Percentiles rank a stretch among this genome's conserved stretches.
Conservation (phyloP, 2,329 filamentous ascomycete species). For the Blumeria hordei region DNA sequence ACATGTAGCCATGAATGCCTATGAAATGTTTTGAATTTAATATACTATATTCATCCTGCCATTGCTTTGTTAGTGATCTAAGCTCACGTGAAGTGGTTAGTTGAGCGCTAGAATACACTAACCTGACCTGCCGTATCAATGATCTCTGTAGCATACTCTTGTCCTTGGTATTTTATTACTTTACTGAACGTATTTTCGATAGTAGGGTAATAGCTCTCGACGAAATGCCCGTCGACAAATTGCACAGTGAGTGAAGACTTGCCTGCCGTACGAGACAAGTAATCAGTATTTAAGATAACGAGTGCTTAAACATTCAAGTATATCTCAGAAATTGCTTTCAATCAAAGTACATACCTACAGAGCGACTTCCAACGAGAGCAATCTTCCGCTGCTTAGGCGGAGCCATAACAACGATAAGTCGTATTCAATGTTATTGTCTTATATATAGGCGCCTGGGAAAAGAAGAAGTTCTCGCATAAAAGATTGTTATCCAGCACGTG, state of each 20-base stretch:
- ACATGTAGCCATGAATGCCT: slow-evolving; percentile 94
- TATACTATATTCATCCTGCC: slow-evolving; percentile 89
- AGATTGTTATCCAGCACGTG: too few relatives aligned
- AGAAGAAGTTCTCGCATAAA: too few relatives aligned
- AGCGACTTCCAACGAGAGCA: slow-evolving; percentile 83
- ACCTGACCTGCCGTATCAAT: slow-evolving; percentile 94
- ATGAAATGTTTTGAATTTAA: slow-evolving; percentile 98
- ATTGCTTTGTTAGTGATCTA: slow-evolving; percentile 2
- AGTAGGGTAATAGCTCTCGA: slow-evolving; percentile 96
- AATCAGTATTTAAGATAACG: not conserved
- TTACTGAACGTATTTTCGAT: slow-evolving; percentile 99
- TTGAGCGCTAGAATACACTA: slow-evolving; percentile 7
- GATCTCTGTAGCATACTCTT: slow-evolving; percentile 89
- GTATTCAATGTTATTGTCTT: too few relatives aligned
- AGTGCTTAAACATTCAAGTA: not conserved
- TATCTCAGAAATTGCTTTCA: too few relatives aligned
- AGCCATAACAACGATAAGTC: slow-evolving; percentile 6
- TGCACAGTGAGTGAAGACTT: slow-evolving; percentile 95
- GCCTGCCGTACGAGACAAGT: slow-evolving; percentile 27
- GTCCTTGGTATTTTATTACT: slow-evolving; percentile 73
- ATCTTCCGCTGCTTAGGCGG: slow-evolving; percentile 69
- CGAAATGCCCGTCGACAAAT: slow-evolving; percentile 93
- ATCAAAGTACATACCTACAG: slow-evolving; percentile 40
- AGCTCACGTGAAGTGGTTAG: slow-evolving; percentile 2
- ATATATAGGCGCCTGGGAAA: too few relatives aligned